Conservation (phyloP, 129 eudicot genomes). For the Artemisia argyi region DNA sequence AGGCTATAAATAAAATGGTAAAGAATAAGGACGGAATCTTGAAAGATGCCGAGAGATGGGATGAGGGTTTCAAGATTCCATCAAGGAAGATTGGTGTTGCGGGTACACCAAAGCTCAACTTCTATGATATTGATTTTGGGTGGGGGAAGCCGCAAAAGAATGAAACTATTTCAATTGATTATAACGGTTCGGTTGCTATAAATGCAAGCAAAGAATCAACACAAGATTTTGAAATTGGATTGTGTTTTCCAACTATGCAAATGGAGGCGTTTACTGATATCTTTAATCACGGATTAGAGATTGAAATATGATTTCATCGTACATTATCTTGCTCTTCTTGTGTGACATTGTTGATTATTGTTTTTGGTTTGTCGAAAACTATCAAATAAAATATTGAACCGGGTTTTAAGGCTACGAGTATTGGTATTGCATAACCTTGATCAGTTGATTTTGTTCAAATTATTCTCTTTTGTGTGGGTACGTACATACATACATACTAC, state of each 20-base stretch:
- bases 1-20: slow-evolving; percentile 35
- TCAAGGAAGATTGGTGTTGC: slow-evolving; percentile 46
- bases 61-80: slow-evolving; percentile 21
- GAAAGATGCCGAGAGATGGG: slow-evolving; percentile 50
- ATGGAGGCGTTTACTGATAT: slow-evolving; percentile 47
- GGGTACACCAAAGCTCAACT: slow-evolving; percentile 50
- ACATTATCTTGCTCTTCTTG: not conserved
- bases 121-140: slow-evolving; percentile 52
- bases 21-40: slow-evolving; percentile 41
- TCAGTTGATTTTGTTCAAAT: no score
- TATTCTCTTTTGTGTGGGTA: no score
- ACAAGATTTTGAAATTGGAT: slow-evolving; percentile 51
- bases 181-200: slow-evolving; percentile 39
- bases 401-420: not conserved
- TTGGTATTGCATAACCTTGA: no score
- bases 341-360: not conserved
- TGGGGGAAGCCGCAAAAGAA: slow-evolving; percentile 54
- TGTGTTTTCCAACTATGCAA: slow-evolving; percentile 38
- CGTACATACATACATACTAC: no score
- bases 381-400: not conserved
- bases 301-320: not conserved
- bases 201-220: slow-evolving; percentile 37
- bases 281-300: slow-evolving; percentile 32
- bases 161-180: slow-evolving; percentile 23
- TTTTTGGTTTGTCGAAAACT: not conserved